Conservation (phyloP, 2,329 filamentous ascomycete genomes). For the Ophiosphaerella korrae region DNA sequence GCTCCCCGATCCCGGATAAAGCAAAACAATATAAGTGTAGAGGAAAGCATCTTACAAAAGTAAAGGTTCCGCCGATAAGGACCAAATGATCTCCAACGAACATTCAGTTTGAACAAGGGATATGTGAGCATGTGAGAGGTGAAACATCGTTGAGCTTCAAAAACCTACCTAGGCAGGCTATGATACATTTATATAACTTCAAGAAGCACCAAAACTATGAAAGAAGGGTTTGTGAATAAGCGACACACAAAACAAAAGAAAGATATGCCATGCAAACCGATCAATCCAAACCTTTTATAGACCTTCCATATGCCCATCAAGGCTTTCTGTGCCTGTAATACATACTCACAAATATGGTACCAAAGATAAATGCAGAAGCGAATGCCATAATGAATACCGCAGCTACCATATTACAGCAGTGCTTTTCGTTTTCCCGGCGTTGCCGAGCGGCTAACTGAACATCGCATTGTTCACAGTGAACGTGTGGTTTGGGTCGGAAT, state of each 20-base stretch:
- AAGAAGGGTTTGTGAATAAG: not conserved
- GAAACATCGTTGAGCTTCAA: no score
- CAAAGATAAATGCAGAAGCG: slow-evolving; percentile 26
- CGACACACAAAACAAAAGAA: not conserved
- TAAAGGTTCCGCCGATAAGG: not conserved
- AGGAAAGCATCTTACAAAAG: not conserved
- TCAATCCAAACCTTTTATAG: no score
- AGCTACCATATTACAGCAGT: slow-evolving; percentile 34
- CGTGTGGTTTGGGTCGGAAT: slow-evolving; percentile 26
- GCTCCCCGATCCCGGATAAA: slow-evolving; percentile 7
- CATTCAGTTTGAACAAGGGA: not conserved
- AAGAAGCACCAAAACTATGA: not conserved
- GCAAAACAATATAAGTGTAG: slow-evolving; percentile 1
- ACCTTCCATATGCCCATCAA: not conserved
- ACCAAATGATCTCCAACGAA: not conserved
- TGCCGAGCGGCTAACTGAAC: slow-evolving; percentile 22
- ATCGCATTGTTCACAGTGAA: slow-evolving; percentile 38
- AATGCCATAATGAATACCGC: slow-evolving; percentile 25
- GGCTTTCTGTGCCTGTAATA: slow-evolving; percentile 5
- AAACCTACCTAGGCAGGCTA: no score
- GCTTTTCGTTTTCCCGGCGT: slow-evolving; percentile 20
- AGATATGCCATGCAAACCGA: no score
- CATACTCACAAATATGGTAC: slow-evolving; percentile 14
- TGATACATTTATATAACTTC: no score
- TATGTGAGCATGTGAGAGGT: no score